These are phyloP conservation scores for Pleurotus tuber-regium DNA, from an alignment of 768 basidiomycete genomes.

Conservation along the genomic window DNA sequence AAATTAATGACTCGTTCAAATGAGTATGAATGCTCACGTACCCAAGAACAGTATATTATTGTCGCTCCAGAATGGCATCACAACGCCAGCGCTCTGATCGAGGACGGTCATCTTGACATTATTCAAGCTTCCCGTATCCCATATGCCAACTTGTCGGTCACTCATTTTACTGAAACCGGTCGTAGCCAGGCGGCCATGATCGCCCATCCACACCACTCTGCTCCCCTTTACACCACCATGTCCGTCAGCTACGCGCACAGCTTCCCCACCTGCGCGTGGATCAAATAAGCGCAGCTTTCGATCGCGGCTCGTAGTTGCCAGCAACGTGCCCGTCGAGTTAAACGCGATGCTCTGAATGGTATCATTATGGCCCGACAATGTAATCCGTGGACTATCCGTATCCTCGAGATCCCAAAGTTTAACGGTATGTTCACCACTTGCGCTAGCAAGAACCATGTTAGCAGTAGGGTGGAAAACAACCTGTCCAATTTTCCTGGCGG, in stretches of 20 bases:
- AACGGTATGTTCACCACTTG: constrained; percentile 79
- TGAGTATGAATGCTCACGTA: constrained; percentile 25
- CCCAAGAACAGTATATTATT: constrained; percentile 88
- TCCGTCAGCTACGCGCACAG: constrained; percentile 80
- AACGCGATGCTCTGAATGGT: constrained; percentile 85
- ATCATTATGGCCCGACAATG: constrained; percentile 77
- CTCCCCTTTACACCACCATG: constrained; percentile 94
- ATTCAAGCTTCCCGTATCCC: constrained; percentile 78
- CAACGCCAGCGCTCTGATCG: constrained; percentile 89
- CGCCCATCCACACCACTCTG: constrained; percentile 89
- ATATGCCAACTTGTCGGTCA: constrained; percentile 86
- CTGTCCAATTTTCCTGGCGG: constrained; percentile 89
- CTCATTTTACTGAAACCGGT: constrained; percentile 98
- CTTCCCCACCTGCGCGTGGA: constrained; percentile 76
- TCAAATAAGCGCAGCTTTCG: constrained; percentile 92
- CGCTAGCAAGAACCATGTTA: constrained; percentile 77
- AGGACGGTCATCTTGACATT: constrained; percentile 77
- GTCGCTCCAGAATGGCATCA: constrained; percentile 98
- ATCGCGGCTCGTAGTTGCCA: constrained; percentile 91
- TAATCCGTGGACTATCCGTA: constrained; percentile 58
- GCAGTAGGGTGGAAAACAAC: constrained; percentile 94
- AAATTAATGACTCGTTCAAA: neutral
- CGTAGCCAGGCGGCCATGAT: constrained; percentile 83
- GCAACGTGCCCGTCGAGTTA: constrained; percentile 73
- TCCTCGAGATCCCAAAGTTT: constrained; percentile 90